Conservation (phyloP, 495 filamentous ascomycete genomes). For the Durotheca rogersii region DNA sequence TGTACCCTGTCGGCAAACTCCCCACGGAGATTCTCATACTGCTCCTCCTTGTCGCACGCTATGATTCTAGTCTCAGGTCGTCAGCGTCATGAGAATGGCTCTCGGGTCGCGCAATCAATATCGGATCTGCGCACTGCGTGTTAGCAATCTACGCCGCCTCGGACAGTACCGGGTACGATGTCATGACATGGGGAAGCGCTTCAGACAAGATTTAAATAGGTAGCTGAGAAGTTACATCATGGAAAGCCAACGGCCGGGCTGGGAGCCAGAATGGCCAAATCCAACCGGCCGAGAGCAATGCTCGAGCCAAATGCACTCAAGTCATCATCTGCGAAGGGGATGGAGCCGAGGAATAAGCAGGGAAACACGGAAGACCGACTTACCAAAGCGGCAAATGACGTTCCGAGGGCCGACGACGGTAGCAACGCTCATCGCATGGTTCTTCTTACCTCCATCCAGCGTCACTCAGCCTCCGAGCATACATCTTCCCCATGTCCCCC, state of each 20-base stretch:
- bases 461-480: constrained; percentile 78
- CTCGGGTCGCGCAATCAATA: constrained; percentile 8
- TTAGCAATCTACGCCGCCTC: constrained; percentile 18
- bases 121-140: constrained; percentile 13
- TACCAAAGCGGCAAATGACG: constrained; percentile 25
- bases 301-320: constrained; percentile 99
- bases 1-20: constrained; percentile 75
- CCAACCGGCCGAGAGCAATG: constrained; percentile 57
- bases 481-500: constrained; percentile 99
- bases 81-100: constrained; percentile 7
- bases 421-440: constrained; percentile 20
- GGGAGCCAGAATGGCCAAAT: constrained; percentile 40
- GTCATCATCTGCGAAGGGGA: constrained; percentile 79
- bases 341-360: too few relatives aligned
- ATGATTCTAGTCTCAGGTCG: constrained; percentile 66
- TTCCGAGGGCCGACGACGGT: constrained; percentile 10
- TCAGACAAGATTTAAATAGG: constrained; percentile 91
- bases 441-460: constrained; percentile 90
- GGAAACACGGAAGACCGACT: constrained; percentile 28
- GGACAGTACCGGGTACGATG: constrained; percentile 5
- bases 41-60: constrained; percentile 88
- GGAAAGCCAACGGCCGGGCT: constrained; percentile 56
- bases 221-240: constrained; percentile 98
- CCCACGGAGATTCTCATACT: constrained; percentile 68
- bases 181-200: constrained; percentile 19